Conservation (phyloP, 495 filamentous ascomycete genomes). For the Massariosphaeria phaeospora region DNA sequence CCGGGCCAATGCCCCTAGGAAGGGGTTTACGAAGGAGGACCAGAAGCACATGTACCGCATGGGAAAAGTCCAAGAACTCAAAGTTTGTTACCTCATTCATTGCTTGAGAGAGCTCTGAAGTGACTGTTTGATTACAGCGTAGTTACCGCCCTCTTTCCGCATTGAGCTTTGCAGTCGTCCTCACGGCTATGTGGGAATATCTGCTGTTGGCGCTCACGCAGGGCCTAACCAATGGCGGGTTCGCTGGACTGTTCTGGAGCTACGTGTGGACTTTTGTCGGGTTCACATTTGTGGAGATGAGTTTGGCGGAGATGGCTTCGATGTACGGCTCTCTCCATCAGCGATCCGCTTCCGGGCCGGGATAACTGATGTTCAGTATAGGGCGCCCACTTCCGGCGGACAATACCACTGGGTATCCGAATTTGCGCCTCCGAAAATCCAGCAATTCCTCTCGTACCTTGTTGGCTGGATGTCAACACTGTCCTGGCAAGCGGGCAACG, state of each 20-base stretch:
- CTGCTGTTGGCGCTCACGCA: no score
- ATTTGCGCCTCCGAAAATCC: constrained; percentile 42
- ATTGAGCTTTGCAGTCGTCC: no score
- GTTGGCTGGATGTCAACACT: constrained; percentile 44
- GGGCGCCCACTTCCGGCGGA: constrained; percentile 47
- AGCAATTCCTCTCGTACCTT: constrained; percentile 47
- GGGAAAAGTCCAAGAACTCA: constrained; percentile 29
- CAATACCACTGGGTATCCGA: constrained; percentile 54
- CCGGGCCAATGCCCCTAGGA: no score
- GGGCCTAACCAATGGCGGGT: constrained; percentile 37
- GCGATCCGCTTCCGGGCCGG: neutral
- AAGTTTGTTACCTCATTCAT: constrained; percentile 35
- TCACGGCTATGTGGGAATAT: no score
- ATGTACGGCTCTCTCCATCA: neutral
- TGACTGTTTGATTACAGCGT: constrained; percentile 10
- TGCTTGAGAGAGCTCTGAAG: constrained; percentile 30
- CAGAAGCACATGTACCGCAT: constrained; percentile 30
- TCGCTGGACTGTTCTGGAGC: constrained; percentile 29
- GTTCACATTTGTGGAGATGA: constrained; percentile 13
- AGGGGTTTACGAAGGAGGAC: no score
- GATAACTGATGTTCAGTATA: constrained; percentile 20
- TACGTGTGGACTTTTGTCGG: constrained; percentile 22
- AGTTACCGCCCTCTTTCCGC: neutral
- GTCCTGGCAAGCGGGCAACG: constrained; percentile 40
- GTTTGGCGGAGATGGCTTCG: constrained; percentile 36